Percentiles rank a stretch among this genome's conserved stretches.
phyloP scores from a whole-genome alignment of 768 basidiomycete species.

The Sistotremastrum niveocremeum region DNA sequence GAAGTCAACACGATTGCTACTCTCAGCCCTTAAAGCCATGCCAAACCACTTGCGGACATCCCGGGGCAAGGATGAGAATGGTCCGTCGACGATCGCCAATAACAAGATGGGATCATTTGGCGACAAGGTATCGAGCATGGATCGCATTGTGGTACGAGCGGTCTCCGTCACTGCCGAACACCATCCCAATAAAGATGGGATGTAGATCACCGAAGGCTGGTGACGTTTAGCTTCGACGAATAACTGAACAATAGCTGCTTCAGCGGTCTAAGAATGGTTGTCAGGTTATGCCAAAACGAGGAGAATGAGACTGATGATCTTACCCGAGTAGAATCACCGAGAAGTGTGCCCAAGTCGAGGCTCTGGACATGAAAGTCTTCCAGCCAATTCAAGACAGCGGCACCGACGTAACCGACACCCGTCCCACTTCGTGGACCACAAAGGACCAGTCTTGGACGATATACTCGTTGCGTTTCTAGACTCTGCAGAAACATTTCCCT shows the following conservation, averaged over 20 bases:
- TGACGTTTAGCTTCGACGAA: conserved; percentile 96
- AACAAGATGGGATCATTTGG: conserved; percentile 91
- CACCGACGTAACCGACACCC: conserved; percentile 85
- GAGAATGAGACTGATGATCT: conserved; percentile 15
- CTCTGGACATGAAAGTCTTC: conserved; percentile 95
- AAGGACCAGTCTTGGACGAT: conserved; percentile 77
- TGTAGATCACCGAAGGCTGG: conserved; percentile 91
- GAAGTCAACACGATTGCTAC: conserved; percentile 64
- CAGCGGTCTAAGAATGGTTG: conserved; percentile 47
- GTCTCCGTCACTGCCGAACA: conserved; percentile 75
- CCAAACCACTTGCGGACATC: conserved; percentile 95
- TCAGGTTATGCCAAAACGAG: not conserved
- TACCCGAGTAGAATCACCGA: conserved; percentile 83
- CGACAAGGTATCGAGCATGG: conserved; percentile 82
- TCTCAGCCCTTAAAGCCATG: conserved; percentile 22
- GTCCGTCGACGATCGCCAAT: conserved; percentile 77
- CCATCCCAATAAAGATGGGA: conserved; percentile 82
- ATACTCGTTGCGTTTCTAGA: conserved; percentile 84
- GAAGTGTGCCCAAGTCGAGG: conserved; percentile 76
- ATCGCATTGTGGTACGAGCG: conserved; percentile 69
- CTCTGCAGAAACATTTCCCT: conserved; percentile 82
- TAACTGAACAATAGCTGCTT: conserved; percentile 87
- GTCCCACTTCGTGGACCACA: conserved; percentile 64
- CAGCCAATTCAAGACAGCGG: conserved; percentile 83
- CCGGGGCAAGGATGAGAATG: conserved; percentile 49